phyloP scores from a whole-genome alignment of 148 eudicot species.

The Rhododendron mucronatum region DNA sequence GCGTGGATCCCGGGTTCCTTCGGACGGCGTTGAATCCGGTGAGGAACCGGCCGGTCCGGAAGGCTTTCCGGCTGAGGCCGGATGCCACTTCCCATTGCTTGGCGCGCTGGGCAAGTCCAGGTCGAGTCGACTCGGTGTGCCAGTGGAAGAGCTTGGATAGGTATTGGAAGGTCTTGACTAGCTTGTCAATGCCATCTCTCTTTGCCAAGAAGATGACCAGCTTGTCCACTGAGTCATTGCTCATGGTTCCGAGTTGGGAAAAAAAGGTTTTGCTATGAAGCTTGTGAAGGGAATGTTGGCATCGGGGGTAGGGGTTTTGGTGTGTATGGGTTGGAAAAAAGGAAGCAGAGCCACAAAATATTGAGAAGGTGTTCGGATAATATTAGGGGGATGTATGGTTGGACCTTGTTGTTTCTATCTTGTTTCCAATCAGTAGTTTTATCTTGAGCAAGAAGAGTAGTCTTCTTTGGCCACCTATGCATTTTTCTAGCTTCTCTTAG shows the following conservation, averaged over 20 bases:
- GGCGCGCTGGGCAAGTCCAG: slow-evolving; percentile 55
- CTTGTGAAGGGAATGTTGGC: neutral
- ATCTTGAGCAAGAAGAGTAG: neutral
- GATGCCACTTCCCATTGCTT: slow-evolving; percentile 87
- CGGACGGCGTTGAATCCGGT: slow-evolving; percentile 74
- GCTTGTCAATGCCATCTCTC: slow-evolving; percentile 94
- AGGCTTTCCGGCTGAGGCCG: slow-evolving; percentile 87
- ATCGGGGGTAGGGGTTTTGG: neutral
- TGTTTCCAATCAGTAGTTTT: neutral
- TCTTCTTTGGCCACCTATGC: neutral
- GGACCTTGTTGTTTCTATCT: neutral
- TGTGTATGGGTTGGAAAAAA: slow-evolving; percentile 14
- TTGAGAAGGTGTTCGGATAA: slow-evolving; percentile 23
- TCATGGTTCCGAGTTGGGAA: slow-evolving; percentile 31
- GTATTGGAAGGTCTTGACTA: slow-evolving; percentile 92
- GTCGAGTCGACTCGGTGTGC: slow-evolving; percentile 44
- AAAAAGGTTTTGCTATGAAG: neutral
- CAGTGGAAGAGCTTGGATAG: slow-evolving; percentile 79
- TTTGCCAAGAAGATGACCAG: slow-evolving; percentile 87
- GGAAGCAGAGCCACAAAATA: slow-evolving; percentile 43
- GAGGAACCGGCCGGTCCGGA: slow-evolving; percentile 70
- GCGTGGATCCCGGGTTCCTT: slow-evolving; percentile 56
- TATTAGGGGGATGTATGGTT: slow-evolving; percentile 16
- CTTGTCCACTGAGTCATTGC: slow-evolving; percentile 77
- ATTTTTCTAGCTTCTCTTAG: neutral